A percentile compares a stretch with the other conserved stretches of the same genome.
phyloP scores from a whole-genome alignment of 257 asterid species.

The Verbena officinalis region DNA sequence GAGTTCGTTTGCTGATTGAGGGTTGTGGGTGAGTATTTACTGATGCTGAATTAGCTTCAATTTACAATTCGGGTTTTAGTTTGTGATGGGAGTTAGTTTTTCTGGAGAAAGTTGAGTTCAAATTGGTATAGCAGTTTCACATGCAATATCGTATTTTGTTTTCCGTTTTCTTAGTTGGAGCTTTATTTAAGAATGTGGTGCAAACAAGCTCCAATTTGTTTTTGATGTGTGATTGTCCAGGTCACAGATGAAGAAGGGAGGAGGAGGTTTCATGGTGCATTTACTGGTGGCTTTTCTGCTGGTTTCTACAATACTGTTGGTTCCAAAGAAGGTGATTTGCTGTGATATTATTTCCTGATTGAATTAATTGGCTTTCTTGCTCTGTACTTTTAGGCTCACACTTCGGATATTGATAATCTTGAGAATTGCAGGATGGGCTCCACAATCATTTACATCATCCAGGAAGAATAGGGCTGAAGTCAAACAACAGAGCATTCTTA shows the following conservation, averaged over 20 bases:
- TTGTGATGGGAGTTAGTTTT: not conserved
- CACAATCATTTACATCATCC: slow-evolving; percentile 83
- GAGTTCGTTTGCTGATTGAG: slow-evolving; percentile 12
- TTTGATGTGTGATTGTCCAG: slow-evolving; percentile 41
- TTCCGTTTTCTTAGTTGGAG: not conserved
- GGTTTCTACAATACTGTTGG: slow-evolving; percentile 91
- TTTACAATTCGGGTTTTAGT: not conserved
- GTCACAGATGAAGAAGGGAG: slow-evolving; percentile 93
- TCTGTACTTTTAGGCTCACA: not conserved
- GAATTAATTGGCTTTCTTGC: not conserved
- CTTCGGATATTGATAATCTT: not conserved
- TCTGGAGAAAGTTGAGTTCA: slow-evolving; percentile 19
- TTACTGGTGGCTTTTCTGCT: slow-evolving; percentile 93
- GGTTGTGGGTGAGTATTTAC: slow-evolving; percentile 2
- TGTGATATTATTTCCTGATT: slow-evolving; percentile 9
- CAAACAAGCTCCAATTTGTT: not conserved
- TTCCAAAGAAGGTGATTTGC: slow-evolving; percentile 79
- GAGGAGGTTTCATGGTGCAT: slow-evolving; percentile 98
- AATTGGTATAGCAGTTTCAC: slow-evolving; percentile 2
- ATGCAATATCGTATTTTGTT: not conserved
- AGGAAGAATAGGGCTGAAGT: slow-evolving; percentile 84
- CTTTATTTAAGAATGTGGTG: not conserved
- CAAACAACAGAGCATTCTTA: slow-evolving; percentile 60
- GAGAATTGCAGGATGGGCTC: slow-evolving; percentile 83
- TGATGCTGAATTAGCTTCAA: not conserved